Conservation (phyloP, 306 rosid genomes). For the Acacia crassicarpa region DNA sequence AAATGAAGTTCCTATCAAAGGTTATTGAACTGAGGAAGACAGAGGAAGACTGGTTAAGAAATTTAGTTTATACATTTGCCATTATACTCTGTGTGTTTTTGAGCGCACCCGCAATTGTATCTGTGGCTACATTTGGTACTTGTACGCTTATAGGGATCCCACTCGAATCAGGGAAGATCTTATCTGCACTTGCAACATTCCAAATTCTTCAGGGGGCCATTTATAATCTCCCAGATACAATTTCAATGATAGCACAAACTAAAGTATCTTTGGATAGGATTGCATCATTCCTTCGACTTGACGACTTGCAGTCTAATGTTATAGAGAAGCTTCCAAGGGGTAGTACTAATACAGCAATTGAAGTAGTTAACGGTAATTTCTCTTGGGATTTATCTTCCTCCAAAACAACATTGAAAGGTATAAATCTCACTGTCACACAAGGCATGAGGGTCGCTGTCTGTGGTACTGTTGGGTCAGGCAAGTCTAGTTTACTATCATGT, state of each 20-base stretch:
- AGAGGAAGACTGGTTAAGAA: slow-evolving; percentile 51
- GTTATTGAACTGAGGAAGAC: slow-evolving; percentile 40
- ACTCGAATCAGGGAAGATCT: slow-evolving; percentile 55
- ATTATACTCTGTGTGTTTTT: slow-evolving; percentile 42
- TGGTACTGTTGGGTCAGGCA: slow-evolving; percentile 70
- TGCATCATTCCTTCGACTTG: slow-evolving; percentile 46
- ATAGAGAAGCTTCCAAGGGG: slow-evolving; percentile 50
- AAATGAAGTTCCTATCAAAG: slow-evolving; percentile 56
- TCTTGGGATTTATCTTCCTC: slow-evolving; percentile 54
- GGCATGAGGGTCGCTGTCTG: slow-evolving; percentile 55
- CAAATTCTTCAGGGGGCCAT: slow-evolving; percentile 53
- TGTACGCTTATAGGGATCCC: slow-evolving; percentile 54
- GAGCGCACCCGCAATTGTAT: slow-evolving; percentile 53
- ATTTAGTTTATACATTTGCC: slow-evolving; percentile 34
- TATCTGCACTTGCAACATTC: slow-evolving; percentile 59
- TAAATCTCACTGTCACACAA: slow-evolving; percentile 35
- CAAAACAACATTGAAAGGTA: slow-evolving; percentile 33
- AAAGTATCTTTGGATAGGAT: slow-evolving; percentile 60
- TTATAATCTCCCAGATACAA: slow-evolving; percentile 43
- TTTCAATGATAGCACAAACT: slow-evolving; percentile 53
- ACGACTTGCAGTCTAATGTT: slow-evolving; percentile 40
- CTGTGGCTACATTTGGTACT: slow-evolving; percentile 50
- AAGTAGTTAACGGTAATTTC: slow-evolving; percentile 44
- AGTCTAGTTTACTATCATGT: slow-evolving; percentile 77
- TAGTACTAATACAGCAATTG: slow-evolving; percentile 43